Percentiles rank a stretch among this genome's conserved stretches.
Evolutionary conservation across 306 rosid genomes (phyloP).

Genomic region (Leucaena leucocephala): DNA sequence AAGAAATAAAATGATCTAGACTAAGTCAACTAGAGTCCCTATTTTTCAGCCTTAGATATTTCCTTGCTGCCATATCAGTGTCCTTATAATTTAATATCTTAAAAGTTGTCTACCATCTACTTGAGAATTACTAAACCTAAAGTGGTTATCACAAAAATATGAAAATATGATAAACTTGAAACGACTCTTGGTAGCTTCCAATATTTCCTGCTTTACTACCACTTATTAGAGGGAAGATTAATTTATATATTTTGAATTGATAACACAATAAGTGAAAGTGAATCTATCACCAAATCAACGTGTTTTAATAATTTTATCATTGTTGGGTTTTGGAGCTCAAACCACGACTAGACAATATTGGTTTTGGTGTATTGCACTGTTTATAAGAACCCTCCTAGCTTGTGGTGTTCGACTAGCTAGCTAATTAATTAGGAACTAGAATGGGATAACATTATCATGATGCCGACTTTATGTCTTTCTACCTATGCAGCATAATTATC

Average conservation of each 20-base stretch:
- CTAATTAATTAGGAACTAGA: neutral
- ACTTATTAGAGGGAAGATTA: too few species aligned
- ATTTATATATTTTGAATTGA: neutral
- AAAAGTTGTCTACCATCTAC: neutral
- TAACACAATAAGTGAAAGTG: neutral
- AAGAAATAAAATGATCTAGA: too few species aligned
- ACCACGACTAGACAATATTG: neutral
- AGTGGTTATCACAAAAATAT: neutral
- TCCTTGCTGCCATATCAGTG: too few species aligned
- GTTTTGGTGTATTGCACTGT: neutral
- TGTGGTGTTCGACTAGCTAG: neutral
- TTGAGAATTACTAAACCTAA: neutral
- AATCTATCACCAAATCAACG: neutral
- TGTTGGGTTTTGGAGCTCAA: neutral
- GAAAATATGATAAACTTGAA: neutral
- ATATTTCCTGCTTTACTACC: too few species aligned
- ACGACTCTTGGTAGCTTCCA: neutral
- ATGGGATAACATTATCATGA: neutral
- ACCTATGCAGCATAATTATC: slow-evolving; percentile 2
- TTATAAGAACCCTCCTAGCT: neutral
- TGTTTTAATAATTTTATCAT: neutral
- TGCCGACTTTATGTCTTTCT: neutral
- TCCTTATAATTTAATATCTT: neutral
- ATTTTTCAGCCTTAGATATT: too few species aligned
- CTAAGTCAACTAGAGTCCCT: too few species aligned